A percentile compares a stretch with the other conserved stretches of the same genome.
Conservation (phyloP, 768 basidiomycete species). For the Cantharellus cinnabarinus region DNA sequence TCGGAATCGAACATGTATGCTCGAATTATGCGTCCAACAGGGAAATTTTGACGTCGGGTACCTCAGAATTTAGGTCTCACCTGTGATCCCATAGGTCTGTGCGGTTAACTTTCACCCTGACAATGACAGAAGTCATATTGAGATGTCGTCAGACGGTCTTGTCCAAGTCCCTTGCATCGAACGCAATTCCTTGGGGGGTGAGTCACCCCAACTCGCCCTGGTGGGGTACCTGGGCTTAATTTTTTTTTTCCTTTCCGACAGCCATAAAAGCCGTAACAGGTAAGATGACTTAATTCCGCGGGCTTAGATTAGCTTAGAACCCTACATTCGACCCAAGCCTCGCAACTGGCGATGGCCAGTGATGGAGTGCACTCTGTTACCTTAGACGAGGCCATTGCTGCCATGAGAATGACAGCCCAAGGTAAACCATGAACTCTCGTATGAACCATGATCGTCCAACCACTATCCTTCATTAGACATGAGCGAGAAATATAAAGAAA, state of each 20-base stretch:
- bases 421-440: slow-evolving; percentile 11
- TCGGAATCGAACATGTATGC: slow-evolving; percentile 8
- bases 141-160: slow-evolving; percentile 31
- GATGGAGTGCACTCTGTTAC: slow-evolving; percentile 72
- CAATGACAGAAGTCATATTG: not conserved
- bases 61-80: slow-evolving; percentile 68
- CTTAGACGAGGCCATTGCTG: slow-evolving; percentile 87
- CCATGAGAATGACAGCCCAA: slow-evolving; percentile 71
- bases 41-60: not conserved
- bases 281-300: not conserved
- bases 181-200: slow-evolving; percentile 72
- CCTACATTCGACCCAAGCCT: slow-evolving; percentile 24
- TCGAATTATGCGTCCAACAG: not conserved
- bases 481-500: slow-evolving; percentile 92
- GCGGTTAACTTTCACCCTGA: not conserved
- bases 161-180: slow-evolving; percentile 95
- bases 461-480: slow-evolving; percentile 35
- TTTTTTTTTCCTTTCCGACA: slow-evolving; percentile 11
- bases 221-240: not conserved
- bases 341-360: slow-evolving; percentile 85
- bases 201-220: slow-evolving; percentile 1
- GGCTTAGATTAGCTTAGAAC: slow-evolving; percentile 2
- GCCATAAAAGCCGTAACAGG: slow-evolving; percentile 76
- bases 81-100: slow-evolving; percentile 62
- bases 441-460: not conserved